These are phyloP conservation scores for Magnaporthiopsis incrustans DNA, from an alignment of 2,329 filamentous ascomycete species.

Conservation along the genomic window DNA sequence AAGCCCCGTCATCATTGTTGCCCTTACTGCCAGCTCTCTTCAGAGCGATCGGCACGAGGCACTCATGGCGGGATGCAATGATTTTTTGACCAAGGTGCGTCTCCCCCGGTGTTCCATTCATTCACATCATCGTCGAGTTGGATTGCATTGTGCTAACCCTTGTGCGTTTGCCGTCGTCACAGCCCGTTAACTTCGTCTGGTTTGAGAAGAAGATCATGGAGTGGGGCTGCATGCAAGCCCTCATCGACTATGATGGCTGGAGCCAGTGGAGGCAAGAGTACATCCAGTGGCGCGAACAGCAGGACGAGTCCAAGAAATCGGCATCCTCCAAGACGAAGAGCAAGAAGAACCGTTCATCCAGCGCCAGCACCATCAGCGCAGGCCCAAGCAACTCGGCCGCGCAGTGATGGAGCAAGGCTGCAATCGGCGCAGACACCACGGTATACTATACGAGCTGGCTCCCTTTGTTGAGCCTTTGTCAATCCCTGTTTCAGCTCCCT, in stretches of 20 bases:
- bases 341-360: constrained; percentile 37
- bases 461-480: too few relatives aligned
- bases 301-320: constrained; percentile 33
- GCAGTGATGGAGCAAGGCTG: too few relatives aligned
- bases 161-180: constrained; percentile 3
- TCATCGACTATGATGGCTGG: constrained; percentile 98
- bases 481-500: too few relatives aligned
- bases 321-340: constrained; percentile 29
- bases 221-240: constrained; percentile 99
- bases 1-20: constrained; percentile 95
- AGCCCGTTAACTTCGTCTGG: constrained; percentile 98
- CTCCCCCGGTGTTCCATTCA: not conserved
- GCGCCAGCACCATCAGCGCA: constrained; percentile 17
- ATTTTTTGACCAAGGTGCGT: constrained; percentile 91
- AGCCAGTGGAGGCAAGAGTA: constrained; percentile 94
- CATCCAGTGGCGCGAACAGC: constrained; percentile 36
- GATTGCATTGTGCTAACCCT: constrained; percentile 14
- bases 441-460: not conserved
- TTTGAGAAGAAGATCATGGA: constrained; percentile 96
- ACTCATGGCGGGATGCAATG: constrained; percentile 90
- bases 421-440: not conserved
- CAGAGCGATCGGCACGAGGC: constrained; percentile 95
- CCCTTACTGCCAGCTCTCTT: constrained; percentile 85
- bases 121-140: not conserved
- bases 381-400: not conserved